Conservation (phyloP, 2,329 filamentous ascomycete genomes). For the Gaeumannomyces sp. region DNA sequence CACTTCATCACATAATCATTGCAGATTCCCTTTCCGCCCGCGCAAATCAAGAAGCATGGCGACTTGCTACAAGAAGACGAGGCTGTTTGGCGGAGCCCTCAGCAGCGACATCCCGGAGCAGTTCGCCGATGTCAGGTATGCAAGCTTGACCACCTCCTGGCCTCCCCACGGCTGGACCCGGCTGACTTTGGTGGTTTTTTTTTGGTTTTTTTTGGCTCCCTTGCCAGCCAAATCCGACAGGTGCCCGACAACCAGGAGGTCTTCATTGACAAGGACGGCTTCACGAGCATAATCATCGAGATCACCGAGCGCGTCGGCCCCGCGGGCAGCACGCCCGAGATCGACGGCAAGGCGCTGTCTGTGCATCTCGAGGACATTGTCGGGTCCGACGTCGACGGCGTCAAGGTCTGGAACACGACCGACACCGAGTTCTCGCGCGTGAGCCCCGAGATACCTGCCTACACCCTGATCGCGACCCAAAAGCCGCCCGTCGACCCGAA, state of each 20-base stretch:
- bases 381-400: conserved; percentile 53
- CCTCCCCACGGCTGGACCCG: neutral
- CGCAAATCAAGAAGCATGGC: conserved; percentile 34
- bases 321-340: conserved; percentile 46
- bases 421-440: conserved; percentile 50
- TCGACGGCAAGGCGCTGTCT: conserved; percentile 64
- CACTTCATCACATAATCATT: neutral
- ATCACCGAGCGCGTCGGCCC: conserved; percentile 73
- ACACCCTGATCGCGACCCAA: conserved; percentile 65
- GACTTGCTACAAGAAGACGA: conserved; percentile 44
- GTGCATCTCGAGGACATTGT: conserved; percentile 65
- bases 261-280: conserved; percentile 76
- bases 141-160: conserved; percentile 1
- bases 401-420: conserved; percentile 62
- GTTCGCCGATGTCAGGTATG: conserved; percentile 69
- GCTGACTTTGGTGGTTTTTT: neutral
- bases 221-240: conserved; percentile 59
- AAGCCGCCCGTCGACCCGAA: conserved; percentile 31
- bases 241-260: conserved; percentile 89
- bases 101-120: conserved; percentile 59
- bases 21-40: neutral
- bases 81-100: conserved; percentile 69
- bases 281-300: conserved; percentile 84
- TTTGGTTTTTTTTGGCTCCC: too few species aligned
- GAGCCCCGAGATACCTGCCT: conserved; percentile 51